phyloP scores from a whole-genome alignment of 495 filamentous ascomycete genomes.

The Aspergillus conjunctus region DNA sequence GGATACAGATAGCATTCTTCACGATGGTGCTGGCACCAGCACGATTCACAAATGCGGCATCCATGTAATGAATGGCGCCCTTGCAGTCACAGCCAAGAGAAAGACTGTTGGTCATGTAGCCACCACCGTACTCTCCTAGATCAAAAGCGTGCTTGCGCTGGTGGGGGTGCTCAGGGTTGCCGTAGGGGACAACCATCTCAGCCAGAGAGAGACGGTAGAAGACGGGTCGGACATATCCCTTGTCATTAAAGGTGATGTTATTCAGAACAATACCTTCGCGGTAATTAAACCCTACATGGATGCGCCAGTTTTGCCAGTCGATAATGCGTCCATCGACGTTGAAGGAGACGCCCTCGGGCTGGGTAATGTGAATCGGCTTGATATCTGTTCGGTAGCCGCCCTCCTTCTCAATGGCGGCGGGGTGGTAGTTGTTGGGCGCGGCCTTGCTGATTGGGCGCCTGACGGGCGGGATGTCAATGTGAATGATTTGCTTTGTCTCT shows the following conservation, averaged over 20 bases:
- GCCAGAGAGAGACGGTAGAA: slow-evolving; percentile 93
- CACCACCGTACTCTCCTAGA: slow-evolving; percentile 89
- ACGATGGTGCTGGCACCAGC: slow-evolving; percentile 76
- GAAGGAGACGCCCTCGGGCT: slow-evolving; percentile 94
- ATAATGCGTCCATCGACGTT: slow-evolving; percentile 75
- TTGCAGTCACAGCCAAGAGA: slow-evolving; percentile 94
- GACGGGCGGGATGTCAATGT: slow-evolving; percentile 85
- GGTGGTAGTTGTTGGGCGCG: slow-evolving; percentile 78
- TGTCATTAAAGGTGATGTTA: slow-evolving; percentile 90
- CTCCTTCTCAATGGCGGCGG: slow-evolving; percentile 67
- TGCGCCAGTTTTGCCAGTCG: slow-evolving; percentile 93
- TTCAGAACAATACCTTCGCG: slow-evolving; percentile 91
- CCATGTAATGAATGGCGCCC: slow-evolving; percentile 89
- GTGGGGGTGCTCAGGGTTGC: slow-evolving; percentile 89
- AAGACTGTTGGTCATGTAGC: slow-evolving; percentile 94
- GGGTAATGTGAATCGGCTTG: slow-evolving; percentile 94
- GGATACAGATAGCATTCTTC: slow-evolving; percentile 95
- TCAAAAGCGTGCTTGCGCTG: slow-evolving; percentile 96
- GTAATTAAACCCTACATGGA: slow-evolving; percentile 96
- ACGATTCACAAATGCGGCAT: slow-evolving; percentile 81
- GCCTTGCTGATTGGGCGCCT: slow-evolving; percentile 76
- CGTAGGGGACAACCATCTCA: slow-evolving; percentile 97
- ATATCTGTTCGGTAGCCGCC: slow-evolving; percentile 78
- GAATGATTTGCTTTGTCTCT: slow-evolving; percentile 78
- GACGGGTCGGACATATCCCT: slow-evolving; percentile 73